Base-by-base conservation (phyloP, 164 flowering plant species). In the Amborella trichopoda region DNA sequence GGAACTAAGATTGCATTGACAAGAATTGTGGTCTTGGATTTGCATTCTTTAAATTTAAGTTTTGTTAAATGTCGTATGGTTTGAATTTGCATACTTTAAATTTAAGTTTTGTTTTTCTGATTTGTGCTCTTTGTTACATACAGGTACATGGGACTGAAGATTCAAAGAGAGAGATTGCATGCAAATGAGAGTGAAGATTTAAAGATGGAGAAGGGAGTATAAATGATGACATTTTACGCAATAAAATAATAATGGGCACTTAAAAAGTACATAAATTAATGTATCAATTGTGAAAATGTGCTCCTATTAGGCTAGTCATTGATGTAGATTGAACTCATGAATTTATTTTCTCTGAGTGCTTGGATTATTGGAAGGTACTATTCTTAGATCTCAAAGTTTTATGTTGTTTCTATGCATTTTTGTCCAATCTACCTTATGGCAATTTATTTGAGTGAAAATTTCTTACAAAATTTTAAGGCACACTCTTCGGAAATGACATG, bases 81-180 rank as follows among this genome's bases (percentile, higher is more conserved):
- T 40, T 40, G n/a, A n/a, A n/a, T n/a, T n/a, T n/a, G n/a, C n/a
- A n/a, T n/a, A n/a, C n/a, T n/a, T n/a, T n/a, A n/a, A n/a, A n/a
- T n/a, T n/a, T n/a, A n/a, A n/a, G n/a, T n/a, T n/a, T n/a, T n/a
- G n/a, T n/a, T n/a, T n/a, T n/a, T n/a, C n/a, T n/a, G n/a, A n/a
- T 1, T 34, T 51, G 44, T 27, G 17, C 0, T n/a, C 8, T 2
- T 17, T 30, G 9, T 41, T 16, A 41, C n/a, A 26, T 46, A 28
- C 46, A 55, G 59, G 52, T 55, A 55, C 19, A 46, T 55, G 59
- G 52, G 52, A 17, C 25, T 55, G 10, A 55, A 47, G 46, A 55
- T 55, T 8, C 24, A 49, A 32, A 47, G 46, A 18, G 59, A 38
- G 23, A 55, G 59, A 46, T 52, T 55, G 46, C 52, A 39, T 17